Evolutionary conservation across 768 basidiomycete genomes (phyloP).

Genomic region (Mycena vitilis): DNA sequence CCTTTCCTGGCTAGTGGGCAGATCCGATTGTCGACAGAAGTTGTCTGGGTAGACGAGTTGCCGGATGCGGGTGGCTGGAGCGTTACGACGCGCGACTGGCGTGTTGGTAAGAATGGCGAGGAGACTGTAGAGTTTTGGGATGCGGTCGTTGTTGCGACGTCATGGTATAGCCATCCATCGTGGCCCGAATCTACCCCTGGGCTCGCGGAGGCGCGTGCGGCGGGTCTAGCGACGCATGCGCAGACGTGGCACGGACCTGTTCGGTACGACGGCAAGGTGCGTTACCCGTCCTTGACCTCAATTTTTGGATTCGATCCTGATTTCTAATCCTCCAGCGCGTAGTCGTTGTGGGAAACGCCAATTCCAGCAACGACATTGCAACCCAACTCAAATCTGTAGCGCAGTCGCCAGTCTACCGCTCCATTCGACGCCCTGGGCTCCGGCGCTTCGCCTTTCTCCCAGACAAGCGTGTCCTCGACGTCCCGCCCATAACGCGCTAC

Average conservation of each 20-base stretch:
- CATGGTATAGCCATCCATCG: slow-evolving; percentile 59
- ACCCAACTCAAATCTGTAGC: slow-evolving; percentile 44
- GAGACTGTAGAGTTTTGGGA: slow-evolving; percentile 57
- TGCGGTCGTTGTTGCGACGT: slow-evolving; percentile 58
- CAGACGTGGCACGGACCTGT: slow-evolving; percentile 55
- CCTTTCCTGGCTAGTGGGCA: slow-evolving; percentile 45
- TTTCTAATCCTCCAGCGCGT: slow-evolving; percentile 22
- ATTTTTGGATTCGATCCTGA: too few relatives aligned
- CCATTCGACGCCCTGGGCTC: slow-evolving; percentile 43
- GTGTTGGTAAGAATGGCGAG: slow-evolving; percentile 32
- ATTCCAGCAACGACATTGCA: slow-evolving; percentile 49
- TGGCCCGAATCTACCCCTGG: slow-evolving; percentile 57
- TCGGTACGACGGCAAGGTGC: slow-evolving; percentile 49
- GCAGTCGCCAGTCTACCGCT: slow-evolving; percentile 37
- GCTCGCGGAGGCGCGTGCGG: slow-evolving; percentile 44
- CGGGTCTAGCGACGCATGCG: slow-evolving; percentile 52
- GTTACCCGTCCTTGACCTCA: background rate
- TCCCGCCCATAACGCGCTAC: slow-evolving; percentile 43
- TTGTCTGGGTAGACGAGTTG: slow-evolving; percentile 52
- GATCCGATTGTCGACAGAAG: slow-evolving; percentile 57
- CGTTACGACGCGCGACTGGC: slow-evolving; percentile 53
- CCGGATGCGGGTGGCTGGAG: slow-evolving; percentile 49
- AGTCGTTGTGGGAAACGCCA: slow-evolving; percentile 48
- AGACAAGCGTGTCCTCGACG: slow-evolving; percentile 43
- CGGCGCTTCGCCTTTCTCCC: slow-evolving; percentile 46